Conservation (phyloP, 2,329 filamentous ascomycete species). For the Aspergillus texensis region DNA sequence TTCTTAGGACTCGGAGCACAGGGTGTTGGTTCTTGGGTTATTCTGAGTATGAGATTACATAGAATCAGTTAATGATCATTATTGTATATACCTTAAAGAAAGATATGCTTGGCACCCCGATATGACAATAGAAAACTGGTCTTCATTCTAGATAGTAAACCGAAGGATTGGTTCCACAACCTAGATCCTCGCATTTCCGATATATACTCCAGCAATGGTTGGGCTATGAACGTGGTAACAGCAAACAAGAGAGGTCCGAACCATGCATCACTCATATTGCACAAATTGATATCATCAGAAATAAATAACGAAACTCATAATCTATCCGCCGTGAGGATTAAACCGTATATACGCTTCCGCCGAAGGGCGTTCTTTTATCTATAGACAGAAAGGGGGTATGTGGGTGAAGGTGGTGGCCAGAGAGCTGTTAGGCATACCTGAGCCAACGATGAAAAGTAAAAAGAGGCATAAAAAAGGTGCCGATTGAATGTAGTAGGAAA, state of each 20-base stretch:
- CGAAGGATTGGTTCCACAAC: background rate
- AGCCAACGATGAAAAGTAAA: background rate
- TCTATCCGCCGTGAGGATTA: constrained; percentile 21
- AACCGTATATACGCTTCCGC: constrained; percentile 10
- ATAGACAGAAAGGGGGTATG: constrained; percentile 12
- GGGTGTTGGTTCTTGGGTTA: background rate
- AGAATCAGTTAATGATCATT: background rate
- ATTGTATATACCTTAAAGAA: background rate
- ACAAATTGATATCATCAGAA: constrained; percentile 18
- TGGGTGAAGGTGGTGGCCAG: constrained; percentile 7
- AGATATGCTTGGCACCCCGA: background rate
- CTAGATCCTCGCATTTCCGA: background rate
- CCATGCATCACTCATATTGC: constrained; percentile 12
- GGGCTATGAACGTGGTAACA: constrained; percentile 8
- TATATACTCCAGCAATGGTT: constrained; percentile 1
- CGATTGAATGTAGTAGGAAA: background rate
- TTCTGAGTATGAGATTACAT: background rate
- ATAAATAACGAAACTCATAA: constrained; percentile 20
- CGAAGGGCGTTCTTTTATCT: constrained; percentile 13
- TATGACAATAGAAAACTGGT: background rate
- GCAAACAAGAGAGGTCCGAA: constrained; percentile 5
- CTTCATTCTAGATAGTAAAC: background rate
- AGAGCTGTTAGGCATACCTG: background rate
- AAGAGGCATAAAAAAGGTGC: background rate
- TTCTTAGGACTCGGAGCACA: background rate